These are phyloP conservation scores for Gymnopilus dilepis DNA, from an alignment of 768 basidiomycete species.

Conservation along the genomic window DNA sequence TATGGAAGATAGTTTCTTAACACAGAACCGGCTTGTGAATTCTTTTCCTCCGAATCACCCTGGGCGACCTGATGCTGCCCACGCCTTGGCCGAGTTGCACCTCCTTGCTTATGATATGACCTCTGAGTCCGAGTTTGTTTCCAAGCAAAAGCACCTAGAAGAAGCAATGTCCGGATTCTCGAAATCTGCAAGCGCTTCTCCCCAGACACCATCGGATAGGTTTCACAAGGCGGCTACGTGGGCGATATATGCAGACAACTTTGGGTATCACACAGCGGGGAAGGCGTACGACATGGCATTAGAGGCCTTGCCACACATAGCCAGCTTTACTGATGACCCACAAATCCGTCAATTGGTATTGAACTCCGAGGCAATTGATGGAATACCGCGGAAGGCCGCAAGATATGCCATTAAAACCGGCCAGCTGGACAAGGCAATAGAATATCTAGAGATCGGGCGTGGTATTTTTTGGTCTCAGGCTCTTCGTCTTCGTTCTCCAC, in stretches of 20 bases:
- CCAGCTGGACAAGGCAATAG: conserved; percentile 15
- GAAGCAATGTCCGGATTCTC: conserved; percentile 11
- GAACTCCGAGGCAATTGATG: conserved; percentile 6
- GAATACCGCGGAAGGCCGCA: conserved; percentile 17
- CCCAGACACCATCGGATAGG: neutral
- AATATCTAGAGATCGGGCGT: conserved; percentile 19
- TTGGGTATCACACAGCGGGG: conserved; percentile 7
- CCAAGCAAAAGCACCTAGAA: neutral
- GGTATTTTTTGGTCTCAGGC: conserved; percentile 20
- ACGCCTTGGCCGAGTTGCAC: conserved; percentile 9
- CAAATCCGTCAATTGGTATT: conserved; percentile 12
- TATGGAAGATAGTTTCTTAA: conserved; percentile 11
- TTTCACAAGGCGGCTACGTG: conserved; percentile 11
- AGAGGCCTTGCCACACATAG: conserved; percentile 9
- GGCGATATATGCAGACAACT: conserved; percentile 11
- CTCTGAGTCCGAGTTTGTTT: neutral
- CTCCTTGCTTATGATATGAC: neutral
- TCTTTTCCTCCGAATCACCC: neutral
- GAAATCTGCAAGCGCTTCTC: neutral
- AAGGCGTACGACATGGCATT: conserved; percentile 17
- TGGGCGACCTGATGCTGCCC: neutral
- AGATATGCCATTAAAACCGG: conserved; percentile 15
- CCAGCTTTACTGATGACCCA: conserved; percentile 13
- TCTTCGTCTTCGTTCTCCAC: conserved; percentile 17
- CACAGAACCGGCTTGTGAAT: neutral